phyloP scores from a whole-genome alignment of 495 filamentous ascomycete species.

The Hapsidospora chrysogenum region DNA sequence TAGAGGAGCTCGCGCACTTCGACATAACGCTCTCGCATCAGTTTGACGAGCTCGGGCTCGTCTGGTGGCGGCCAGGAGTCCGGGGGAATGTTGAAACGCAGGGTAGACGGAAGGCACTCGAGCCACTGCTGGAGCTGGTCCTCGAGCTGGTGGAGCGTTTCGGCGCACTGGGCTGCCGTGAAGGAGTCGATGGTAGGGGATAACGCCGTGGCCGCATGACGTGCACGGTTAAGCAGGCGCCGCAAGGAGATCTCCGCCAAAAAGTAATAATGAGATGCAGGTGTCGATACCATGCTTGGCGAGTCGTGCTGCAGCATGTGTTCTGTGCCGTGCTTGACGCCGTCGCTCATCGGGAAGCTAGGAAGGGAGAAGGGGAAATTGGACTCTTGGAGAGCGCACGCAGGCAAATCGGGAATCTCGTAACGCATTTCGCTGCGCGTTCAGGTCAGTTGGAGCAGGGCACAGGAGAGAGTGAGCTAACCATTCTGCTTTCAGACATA shows the following conservation, averaged over 20 bases:
- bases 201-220: neutral
- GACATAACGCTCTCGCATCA: slow-evolving; percentile 1
- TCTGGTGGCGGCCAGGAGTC: neutral
- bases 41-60: slow-evolving; percentile 1
- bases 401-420: neutral
- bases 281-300: neutral
- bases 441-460: too few species aligned
- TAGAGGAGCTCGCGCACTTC: slow-evolving; percentile 1
- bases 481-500: slow-evolving; percentile 1
- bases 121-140: slow-evolving; percentile 2
- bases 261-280: slow-evolving; percentile 1
- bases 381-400: slow-evolving; percentile 1
- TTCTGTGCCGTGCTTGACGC: neutral
- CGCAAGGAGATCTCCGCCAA: slow-evolving; percentile 2
- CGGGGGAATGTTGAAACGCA: neutral
- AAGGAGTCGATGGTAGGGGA: slow-evolving; percentile 1
- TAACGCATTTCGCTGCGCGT: neutral
- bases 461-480: too few species aligned
- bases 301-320: neutral
- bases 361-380: neutral
- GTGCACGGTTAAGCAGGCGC: slow-evolving; percentile 1
- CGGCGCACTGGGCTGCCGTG: neutral
- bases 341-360: neutral
- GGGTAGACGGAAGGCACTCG: neutral
- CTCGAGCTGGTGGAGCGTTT: slow-evolving; percentile 1